Evolutionary conservation across 345 rosid species (phyloP).

Genomic region (Orychophragmus violaceus): DNA sequence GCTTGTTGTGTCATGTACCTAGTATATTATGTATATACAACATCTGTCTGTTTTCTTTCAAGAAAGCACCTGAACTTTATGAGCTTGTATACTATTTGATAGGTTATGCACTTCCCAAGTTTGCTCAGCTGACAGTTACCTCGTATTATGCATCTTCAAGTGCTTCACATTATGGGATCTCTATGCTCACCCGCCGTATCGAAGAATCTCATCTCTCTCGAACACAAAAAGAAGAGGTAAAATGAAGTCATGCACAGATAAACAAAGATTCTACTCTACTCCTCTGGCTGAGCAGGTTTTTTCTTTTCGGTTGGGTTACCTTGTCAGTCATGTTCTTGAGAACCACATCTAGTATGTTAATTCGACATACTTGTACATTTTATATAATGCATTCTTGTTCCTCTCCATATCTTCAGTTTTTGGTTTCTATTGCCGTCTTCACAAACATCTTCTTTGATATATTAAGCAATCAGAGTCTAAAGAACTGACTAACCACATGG

Average conservation of each 20-base stretch:
- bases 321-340: slow-evolving; percentile 3
- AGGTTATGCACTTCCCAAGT: slow-evolving; percentile 85
- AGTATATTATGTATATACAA: too few species aligned
- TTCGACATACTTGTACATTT: not conserved
- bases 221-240: slow-evolving; percentile 40
- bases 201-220: slow-evolving; percentile 56
- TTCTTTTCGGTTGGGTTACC: not conserved
- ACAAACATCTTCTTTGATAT: not conserved
- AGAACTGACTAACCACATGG: slow-evolving; percentile 10
- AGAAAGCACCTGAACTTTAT: slow-evolving; percentile 6
- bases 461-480: not conserved
- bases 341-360: slow-evolving; percentile 1
- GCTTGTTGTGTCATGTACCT: too few species aligned
- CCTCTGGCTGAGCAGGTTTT: not conserved
- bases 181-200: slow-evolving; percentile 64
- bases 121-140: slow-evolving; percentile 76
- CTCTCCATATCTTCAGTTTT: not conserved
- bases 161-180: slow-evolving; percentile 83
- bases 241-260: slow-evolving; percentile 27
- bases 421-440: too few species aligned
- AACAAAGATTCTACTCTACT: not conserved
- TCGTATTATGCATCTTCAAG: slow-evolving; percentile 92
- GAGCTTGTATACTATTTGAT: slow-evolving; percentile 13
- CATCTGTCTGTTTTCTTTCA: not conserved
- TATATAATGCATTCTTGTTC: slow-evolving; percentile 4